Base-by-base conservation (phyloP, 352 stramenopile genomes). In the Pythium insidiosum region DNA sequence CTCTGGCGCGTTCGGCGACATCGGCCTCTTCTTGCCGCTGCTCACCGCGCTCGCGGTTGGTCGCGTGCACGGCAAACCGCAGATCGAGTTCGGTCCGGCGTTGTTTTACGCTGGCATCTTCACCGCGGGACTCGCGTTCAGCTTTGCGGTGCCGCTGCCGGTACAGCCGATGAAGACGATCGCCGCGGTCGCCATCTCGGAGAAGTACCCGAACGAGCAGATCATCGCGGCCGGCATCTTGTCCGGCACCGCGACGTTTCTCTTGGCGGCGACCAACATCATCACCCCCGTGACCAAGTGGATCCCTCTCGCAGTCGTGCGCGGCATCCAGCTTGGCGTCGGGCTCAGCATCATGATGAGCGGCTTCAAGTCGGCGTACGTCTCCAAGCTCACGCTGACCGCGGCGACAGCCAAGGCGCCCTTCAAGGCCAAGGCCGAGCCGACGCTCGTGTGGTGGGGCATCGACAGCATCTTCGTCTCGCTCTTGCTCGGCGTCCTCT, bases 91-190 rank as follows among this genome's bases (percentile, higher is more conserved):
- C 25, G 84, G 83, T 0, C 76, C 89, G 0, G 83, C 89, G 42
- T 64, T 98, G n/a, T 97, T 97, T 56, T 97, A 86, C 56, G 79
- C 88, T 1, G 92, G 92, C 0, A 44, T 95, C 9, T 90, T 84
- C 48, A 97, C 95, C 23, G 56, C 94, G 0, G 53, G 88, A 1
- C 80, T 93, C 11, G 85, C 87, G 21, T 68, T 78, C 21, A 61
- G 82, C 35, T 97, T 94, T 68, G 88, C 96, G 50, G 58, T 96
- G 24, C 92, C 92, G 34, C 97, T 98, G 63, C 88, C 84, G n/a
- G 82, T 98, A 18, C 92, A 98, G 59, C 92, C 92, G 12, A 98
- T 98, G 92, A 97, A 98, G 65, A 90, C 82, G 13, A 95, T 98
- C 43, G 66, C 87, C 4, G 86, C 89, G 9, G 83, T 96, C 18